Base-by-base conservation (phyloP, 371 early-diverging fungal genomes). In the Rhizomucor pusillus region DNA sequence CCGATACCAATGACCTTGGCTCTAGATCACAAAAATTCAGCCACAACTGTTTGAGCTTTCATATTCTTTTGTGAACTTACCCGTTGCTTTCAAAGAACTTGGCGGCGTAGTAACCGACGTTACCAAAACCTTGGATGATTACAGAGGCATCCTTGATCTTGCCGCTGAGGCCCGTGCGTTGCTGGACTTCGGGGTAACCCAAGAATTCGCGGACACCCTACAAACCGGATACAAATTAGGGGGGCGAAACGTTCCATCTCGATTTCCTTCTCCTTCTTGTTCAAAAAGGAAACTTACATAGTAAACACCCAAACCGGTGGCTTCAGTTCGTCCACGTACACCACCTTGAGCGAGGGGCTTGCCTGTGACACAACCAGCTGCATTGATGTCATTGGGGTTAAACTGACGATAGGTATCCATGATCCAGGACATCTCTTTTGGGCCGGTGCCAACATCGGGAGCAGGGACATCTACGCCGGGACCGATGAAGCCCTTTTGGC, bases 351-450 rank as follows among this genome's bases (percentile, higher is more conserved):
- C 80, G 45, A 93, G 71, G 33, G 93, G 92, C 73, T 93, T 93
- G 49, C 94, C 94, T 20, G 94, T 93, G 50, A 93, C 92, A 68
- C 91, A 92, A 45, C 87, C 94, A 52, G 85, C 83, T 12, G 89
- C 85, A 63, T 92, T 89, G 34, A 92, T 90, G 66, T 93, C 94
- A 52, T 73, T 75, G 10, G 88, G 81, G 73, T 89, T 84, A 69
- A 93, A 89, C 75, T 93, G 93, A 54, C 90, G 84, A 70, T 91
- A 93, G 12, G 94, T 93, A 57, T 93, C 94, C 76, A 87, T 84
- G 54, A 93, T 92, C 94, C 93, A 93, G 24, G 91, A 85, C 93
- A 92, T 92, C 69, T 92, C 93, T 43, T 91, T 78, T n/a, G 80
- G 80, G 54, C 85, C 89, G 53, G 93, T 92, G 52, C 92, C 91